phyloP scores from a whole-genome alignment of 441 rosid species.

The Iberis amara region DNA sequence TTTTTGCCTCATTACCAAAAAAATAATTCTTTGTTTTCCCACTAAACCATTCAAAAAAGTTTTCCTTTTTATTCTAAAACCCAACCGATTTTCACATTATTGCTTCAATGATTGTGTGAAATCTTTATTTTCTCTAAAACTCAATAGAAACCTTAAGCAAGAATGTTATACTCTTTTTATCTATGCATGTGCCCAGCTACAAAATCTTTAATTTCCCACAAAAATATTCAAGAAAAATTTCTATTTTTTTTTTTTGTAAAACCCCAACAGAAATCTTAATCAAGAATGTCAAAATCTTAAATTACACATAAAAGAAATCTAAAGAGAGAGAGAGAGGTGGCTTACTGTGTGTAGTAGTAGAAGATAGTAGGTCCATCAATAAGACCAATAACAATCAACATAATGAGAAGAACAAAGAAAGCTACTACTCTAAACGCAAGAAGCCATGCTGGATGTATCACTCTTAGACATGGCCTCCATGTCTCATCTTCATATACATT shows the following conservation, averaged over 20 bases:
- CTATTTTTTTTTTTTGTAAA: background rate
- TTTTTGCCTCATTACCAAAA: too few species aligned
- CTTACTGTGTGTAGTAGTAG: constrained; percentile 63
- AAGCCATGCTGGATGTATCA: constrained; percentile 88
- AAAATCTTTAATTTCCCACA: too few species aligned
- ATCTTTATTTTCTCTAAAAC: too few species aligned
- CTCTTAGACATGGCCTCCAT: constrained; percentile 77
- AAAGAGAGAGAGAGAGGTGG: constrained; percentile 14
- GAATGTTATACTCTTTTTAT: too few species aligned
- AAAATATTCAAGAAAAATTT: background rate
- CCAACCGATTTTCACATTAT: too few species aligned
- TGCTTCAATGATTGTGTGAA: too few species aligned
- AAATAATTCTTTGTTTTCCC: too few species aligned
- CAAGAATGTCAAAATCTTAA: background rate
- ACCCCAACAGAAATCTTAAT: constrained; percentile 3
- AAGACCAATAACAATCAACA: constrained; percentile 44
- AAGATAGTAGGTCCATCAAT: constrained; percentile 67
- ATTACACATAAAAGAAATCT: too few species aligned
- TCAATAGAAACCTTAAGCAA: too few species aligned
- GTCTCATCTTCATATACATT: constrained; percentile 65
- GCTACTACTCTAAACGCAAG: constrained; percentile 64
- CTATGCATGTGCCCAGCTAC: too few species aligned
- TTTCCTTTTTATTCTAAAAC: too few species aligned
- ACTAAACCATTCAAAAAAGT: too few species aligned
- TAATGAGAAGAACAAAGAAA: constrained; percentile 53